These are phyloP conservation scores for Penicillium paxilli DNA, from an alignment of 495 filamentous ascomycete species.

Conservation along the genomic window DNA sequence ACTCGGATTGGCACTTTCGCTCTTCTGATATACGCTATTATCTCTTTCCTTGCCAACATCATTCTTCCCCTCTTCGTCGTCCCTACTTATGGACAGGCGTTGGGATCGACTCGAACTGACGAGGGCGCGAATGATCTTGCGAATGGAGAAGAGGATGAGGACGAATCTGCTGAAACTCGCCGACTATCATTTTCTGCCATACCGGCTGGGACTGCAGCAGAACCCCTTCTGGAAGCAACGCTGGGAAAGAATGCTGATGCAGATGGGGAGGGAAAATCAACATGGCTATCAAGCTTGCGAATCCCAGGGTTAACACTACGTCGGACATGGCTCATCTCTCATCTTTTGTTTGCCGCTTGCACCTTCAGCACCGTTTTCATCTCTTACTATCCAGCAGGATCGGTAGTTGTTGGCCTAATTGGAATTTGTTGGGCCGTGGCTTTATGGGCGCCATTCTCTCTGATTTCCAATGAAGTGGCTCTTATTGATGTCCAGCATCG, in stretches of 20 bases:
- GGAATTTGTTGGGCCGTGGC: conserved; percentile 89
- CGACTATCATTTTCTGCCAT: conserved; percentile 35
- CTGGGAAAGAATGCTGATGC: conserved; percentile 3
- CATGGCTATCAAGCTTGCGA: conserved; percentile 56
- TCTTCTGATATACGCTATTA: conserved; percentile 81
- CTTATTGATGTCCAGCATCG: conserved; percentile 72
- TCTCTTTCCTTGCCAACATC: conserved; percentile 75
- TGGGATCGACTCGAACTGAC: not conserved
- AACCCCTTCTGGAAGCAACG: conserved; percentile 25
- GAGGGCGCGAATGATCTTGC: not conserved
- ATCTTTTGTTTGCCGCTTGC: conserved; percentile 72
- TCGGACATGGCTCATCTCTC: conserved; percentile 79
- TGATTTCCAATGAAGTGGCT: conserved; percentile 84
- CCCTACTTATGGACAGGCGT: conserved; percentile 58
- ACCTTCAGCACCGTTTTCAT: conserved; percentile 85
- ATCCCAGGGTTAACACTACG: conserved; percentile 82
- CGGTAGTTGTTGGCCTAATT: conserved; percentile 71
- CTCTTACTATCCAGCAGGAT: conserved; percentile 61
- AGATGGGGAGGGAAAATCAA: conserved; percentile 14
- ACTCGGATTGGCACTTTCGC: conserved; percentile 83
- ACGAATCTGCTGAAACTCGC: conserved; percentile 17
- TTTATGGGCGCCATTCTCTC: conserved; percentile 88
- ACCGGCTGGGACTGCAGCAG: conserved; percentile 26
- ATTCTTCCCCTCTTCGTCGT: conserved; percentile 80
- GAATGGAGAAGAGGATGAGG: conserved; percentile 14